phyloP scores from a whole-genome alignment of 495 filamentous ascomycete genomes.

The Aspergillus mulundensis region DNA sequence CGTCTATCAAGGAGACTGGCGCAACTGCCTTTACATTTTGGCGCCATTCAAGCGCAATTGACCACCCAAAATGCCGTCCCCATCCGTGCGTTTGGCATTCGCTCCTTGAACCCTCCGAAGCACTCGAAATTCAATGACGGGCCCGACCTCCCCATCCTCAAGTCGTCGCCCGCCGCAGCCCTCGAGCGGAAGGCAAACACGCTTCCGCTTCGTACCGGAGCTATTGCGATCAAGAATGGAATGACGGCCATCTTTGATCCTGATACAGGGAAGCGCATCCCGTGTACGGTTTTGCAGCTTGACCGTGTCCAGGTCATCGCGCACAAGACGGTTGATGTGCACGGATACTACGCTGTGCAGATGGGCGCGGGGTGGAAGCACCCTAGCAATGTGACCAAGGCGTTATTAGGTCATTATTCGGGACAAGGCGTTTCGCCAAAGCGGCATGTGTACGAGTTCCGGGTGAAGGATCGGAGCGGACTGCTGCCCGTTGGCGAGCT shows the following conservation, averaged over 20 bases:
- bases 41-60: slow-evolving; percentile 21
- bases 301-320: slow-evolving; percentile 85
- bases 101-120: slow-evolving; percentile 47
- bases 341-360: slow-evolving; percentile 93
- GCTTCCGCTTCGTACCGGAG: slow-evolving; percentile 76
- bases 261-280: slow-evolving; percentile 66
- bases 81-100: slow-evolving; percentile 43
- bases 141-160: slow-evolving; percentile 50
- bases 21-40: slow-evolving; percentile 25
- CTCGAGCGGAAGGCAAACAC: slow-evolving; percentile 71
- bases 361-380: slow-evolving; percentile 77
- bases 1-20: slow-evolving; percentile 34
- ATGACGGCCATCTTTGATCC: slow-evolving; percentile 88
- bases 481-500: slow-evolving; percentile 66
- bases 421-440: slow-evolving; percentile 75
- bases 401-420: slow-evolving; percentile 82
- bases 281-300: slow-evolving; percentile 91
- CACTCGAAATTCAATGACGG: slow-evolving; percentile 44
- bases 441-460: slow-evolving; percentile 77
- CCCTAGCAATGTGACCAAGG: slow-evolving; percentile 67
- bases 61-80: slow-evolving; percentile 15
- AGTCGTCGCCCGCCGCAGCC: slow-evolving; percentile 71
- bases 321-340: slow-evolving; percentile 70
- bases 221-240: slow-evolving; percentile 83
- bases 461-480: slow-evolving; percentile 66